phyloP scores from a whole-genome alignment of 2,329 filamentous ascomycete genomes.

The Colletotrichum musae region DNA sequence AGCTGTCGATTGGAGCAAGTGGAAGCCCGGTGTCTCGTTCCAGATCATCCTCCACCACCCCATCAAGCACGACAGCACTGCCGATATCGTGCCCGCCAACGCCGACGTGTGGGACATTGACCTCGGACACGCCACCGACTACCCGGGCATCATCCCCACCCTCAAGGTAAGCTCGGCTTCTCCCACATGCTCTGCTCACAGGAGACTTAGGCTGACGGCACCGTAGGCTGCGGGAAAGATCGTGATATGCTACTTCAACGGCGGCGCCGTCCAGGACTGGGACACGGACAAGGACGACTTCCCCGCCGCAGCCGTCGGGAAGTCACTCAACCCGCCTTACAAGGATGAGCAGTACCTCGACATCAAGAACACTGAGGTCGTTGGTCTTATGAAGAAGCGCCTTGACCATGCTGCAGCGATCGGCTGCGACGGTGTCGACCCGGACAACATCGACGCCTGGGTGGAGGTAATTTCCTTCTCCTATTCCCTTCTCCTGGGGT shows the following conservation, averaged over 20 bases:
- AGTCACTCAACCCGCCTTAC: constrained; percentile 45
- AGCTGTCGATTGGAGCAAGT: constrained; percentile 40
- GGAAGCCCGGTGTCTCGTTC: constrained; percentile 50
- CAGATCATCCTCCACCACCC: constrained; percentile 50
- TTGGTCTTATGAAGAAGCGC: constrained; percentile 50
- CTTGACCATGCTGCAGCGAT: constrained; percentile 46
- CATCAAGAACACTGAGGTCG: constrained; percentile 45
- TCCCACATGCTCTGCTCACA: too few species aligned
- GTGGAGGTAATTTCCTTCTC: constrained; percentile 30
- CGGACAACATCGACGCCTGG: constrained; percentile 53
- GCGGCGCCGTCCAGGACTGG: constrained; percentile 49
- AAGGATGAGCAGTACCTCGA: constrained; percentile 50
- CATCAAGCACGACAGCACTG: constrained; percentile 46
- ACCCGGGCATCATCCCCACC: constrained; percentile 46
- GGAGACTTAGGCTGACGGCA: neutral
- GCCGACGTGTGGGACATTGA: constrained; percentile 52
- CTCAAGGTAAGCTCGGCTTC: constrained; percentile 46
- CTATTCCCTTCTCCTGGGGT: neutral
- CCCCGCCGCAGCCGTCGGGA: constrained; percentile 45
- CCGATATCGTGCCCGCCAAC: constrained; percentile 46
- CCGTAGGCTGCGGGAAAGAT: constrained; percentile 46
- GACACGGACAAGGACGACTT: constrained; percentile 45
- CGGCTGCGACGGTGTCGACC: constrained; percentile 53
- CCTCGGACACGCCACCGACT: constrained; percentile 46
- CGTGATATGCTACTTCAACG: constrained; percentile 53